Evolutionary conservation across 2,329 filamentous ascomycete species (phyloP), one percentile per base, ranked within the genome.

Genomic region (Biscogniauxia sp.): DNA sequence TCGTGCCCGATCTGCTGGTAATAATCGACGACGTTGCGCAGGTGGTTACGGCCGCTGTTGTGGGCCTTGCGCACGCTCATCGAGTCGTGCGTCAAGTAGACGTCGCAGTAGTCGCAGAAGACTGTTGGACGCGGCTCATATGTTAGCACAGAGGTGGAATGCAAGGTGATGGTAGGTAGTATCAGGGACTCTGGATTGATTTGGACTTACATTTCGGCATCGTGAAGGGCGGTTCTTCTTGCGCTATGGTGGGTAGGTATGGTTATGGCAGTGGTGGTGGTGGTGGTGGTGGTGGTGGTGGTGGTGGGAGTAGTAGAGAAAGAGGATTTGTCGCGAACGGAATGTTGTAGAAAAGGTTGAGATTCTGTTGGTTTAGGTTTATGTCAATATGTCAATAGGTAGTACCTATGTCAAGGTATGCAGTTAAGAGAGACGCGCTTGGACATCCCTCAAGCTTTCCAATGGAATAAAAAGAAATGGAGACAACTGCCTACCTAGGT

Each of bases 21-120:
- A 80, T 99, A 99, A 75, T 97, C 93, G 70, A 97, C 90, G 28
- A 99, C 95, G 77, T 99, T 99, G 73, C 95, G 91, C 65, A 99
- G 81, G 75, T 99, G 95, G 80, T 99, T 99, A 71, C 94, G 88
- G 64, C 95, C 95, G 75, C 88, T 90, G 82, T 99, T 99, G 79
- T 99, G 95, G 55, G 95, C 95, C 82, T 98, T 98, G 72, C 95
- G 93, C 79, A 99, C 95, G 79, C 93, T 97, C 94, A 98, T 98
- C 53, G 93, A 97, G 84, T 99, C 95, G 85, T 99, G 95, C 69
- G 95, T 99, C 71, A 99, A 90, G 85, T 99, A 99, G 78, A 99
- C 95, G 90, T 99, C 95, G 86, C 95, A 99, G 80, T 99, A 99
- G 78, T 99, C 95, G 84, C 93, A 92, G 77, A 91, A 91, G 85